Base-by-base conservation (phyloP, 1,284 basidiomycete species). In the Ceratobasidium sp. region DNA sequence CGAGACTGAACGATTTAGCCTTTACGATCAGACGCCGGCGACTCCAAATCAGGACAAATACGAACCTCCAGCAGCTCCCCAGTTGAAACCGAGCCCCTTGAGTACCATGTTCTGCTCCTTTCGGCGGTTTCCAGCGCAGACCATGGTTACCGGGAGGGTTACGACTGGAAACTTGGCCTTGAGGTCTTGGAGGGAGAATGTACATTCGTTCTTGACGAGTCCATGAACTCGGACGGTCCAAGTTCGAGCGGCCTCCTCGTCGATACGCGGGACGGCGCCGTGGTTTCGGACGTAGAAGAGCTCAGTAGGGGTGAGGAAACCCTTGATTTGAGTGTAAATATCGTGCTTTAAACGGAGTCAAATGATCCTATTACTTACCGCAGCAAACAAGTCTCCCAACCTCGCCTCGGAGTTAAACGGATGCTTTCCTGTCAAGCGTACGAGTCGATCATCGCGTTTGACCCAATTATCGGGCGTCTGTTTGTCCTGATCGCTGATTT, bases 221-320 rank as follows among this genome's bases (percentile, higher is more conserved):
- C 90, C 89, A 64, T 88, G 85, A n/a, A 92, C 83, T 41, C 83
- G 83, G 27, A 92, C 79, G 74, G 83, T 86, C 91, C 91, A 92
- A 20, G 85, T 81, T 2, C 81, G 81, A 5, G 86, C 84, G 27
- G 83, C 82, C 10, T 86, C 83, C 3, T 83, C 82, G 27, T 86
- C 84, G 27, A 92, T 85, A 23, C 83, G 82, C 0, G 92, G 92
- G 1, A 91, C 90, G 1, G 90, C 88, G 20, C 92, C 92, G 81
- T 93, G 92, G 79, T 90, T 91, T 27, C 92, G 88, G 23, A 92
- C 91, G 81, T 88, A 92, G 83, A 91, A 90, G n/a, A 93, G 86
- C 78, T 89, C 86, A 54, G 87, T 87, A 0, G 91, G 89, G 0
- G 91, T 93, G 65, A 93, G 81, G 81, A 93, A 93, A 23, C 92